These are phyloP conservation scores for Colletotrichum truncatum DNA, from an alignment of 2,329 filamentous ascomycete genomes.

Conservation along the genomic window DNA sequence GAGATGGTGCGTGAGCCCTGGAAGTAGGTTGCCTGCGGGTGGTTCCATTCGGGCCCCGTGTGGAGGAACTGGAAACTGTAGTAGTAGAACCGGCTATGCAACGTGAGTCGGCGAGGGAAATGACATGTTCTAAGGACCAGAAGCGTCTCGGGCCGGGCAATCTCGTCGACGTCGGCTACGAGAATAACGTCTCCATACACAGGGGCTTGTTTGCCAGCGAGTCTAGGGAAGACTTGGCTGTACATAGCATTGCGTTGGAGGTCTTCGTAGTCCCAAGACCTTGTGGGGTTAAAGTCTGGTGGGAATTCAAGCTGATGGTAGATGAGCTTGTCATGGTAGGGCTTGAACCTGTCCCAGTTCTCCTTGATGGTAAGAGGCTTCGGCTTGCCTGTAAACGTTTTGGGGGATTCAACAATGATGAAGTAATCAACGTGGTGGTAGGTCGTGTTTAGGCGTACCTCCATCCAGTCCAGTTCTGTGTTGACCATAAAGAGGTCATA, in stretches of 20 bases:
- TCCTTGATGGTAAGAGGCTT: conserved; percentile 65
- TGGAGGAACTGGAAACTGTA: conserved; percentile 65
- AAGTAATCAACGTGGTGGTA: conserved; percentile 71
- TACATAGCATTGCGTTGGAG: conserved; percentile 67
- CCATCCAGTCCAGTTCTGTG: conserved; percentile 71
- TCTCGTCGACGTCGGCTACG: conserved; percentile 69
- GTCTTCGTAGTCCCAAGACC: conserved; percentile 61
- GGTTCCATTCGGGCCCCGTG: conserved; percentile 57
- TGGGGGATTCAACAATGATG: conserved; percentile 67
- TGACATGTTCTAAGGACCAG: conserved; percentile 58
- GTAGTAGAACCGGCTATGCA: conserved; percentile 63
- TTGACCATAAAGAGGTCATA: conserved; percentile 72
- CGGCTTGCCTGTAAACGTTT: conserved; percentile 65
- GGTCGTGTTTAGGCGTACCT: conserved; percentile 69
- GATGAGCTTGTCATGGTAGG: conserved; percentile 69
- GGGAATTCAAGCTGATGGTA: conserved; percentile 48
- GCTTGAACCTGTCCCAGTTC: conserved; percentile 60
- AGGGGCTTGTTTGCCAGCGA: conserved; percentile 52
- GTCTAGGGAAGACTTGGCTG: conserved; percentile 60
- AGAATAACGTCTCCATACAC: conserved; percentile 63
- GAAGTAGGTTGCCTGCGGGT: conserved; percentile 69
- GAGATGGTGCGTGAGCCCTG: conserved; percentile 52
- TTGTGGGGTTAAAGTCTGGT: conserved; percentile 9
- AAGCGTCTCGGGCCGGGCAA: conserved; percentile 61
- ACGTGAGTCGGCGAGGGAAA: conserved; percentile 62